phyloP scores from a whole-genome alignment of 1,139 yeast genomes.

The Yamadazyma sp. region DNA sequence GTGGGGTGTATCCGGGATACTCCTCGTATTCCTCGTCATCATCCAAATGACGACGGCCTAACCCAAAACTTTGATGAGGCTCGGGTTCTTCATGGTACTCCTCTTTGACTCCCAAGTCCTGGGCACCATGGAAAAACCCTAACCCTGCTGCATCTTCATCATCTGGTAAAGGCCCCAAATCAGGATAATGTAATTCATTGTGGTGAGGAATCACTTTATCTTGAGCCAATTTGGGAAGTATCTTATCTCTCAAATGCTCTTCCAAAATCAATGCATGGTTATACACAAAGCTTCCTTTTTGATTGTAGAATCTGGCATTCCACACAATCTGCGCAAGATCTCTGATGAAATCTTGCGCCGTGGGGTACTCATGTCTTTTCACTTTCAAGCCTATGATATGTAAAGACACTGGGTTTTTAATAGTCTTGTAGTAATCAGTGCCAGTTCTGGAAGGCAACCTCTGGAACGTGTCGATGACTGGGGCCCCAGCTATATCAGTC shows the following conservation, averaged over 20 bases:
- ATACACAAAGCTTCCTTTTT: slow-evolving; percentile 65
- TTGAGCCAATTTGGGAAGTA: slow-evolving; percentile 53
- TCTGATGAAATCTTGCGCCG: slow-evolving; percentile 66
- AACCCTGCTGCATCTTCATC: slow-evolving; percentile 28
- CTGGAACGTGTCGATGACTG: slow-evolving; percentile 50
- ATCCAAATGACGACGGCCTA: slow-evolving; percentile 15
- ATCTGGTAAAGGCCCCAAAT: slow-evolving; percentile 72
- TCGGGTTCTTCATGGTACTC: slow-evolving; percentile 22
- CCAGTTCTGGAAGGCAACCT: slow-evolving; percentile 53
- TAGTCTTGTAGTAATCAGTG: slow-evolving; percentile 47
- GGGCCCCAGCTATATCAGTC: slow-evolving; percentile 43
- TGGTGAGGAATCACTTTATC: slow-evolving; percentile 44
- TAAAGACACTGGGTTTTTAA: slow-evolving; percentile 43
- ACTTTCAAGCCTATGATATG: slow-evolving; percentile 44
- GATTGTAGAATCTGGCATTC: slow-evolving; percentile 86
- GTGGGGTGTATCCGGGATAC: slow-evolving; percentile 18
- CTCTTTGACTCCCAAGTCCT: slow-evolving; percentile 16
- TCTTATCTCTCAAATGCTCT: slow-evolving; percentile 50
- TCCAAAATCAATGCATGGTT: slow-evolving; percentile 73
- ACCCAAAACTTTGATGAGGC: background rate
- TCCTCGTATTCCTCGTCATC: slow-evolving; percentile 40
- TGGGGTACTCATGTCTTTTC: slow-evolving; percentile 47
- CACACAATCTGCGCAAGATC: slow-evolving; percentile 84
- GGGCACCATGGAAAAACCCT: slow-evolving; percentile 1
- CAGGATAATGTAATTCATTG: slow-evolving; percentile 58